Base-by-base conservation (phyloP, 768 basidiomycete species). In the Lenzites betulinus region DNA sequence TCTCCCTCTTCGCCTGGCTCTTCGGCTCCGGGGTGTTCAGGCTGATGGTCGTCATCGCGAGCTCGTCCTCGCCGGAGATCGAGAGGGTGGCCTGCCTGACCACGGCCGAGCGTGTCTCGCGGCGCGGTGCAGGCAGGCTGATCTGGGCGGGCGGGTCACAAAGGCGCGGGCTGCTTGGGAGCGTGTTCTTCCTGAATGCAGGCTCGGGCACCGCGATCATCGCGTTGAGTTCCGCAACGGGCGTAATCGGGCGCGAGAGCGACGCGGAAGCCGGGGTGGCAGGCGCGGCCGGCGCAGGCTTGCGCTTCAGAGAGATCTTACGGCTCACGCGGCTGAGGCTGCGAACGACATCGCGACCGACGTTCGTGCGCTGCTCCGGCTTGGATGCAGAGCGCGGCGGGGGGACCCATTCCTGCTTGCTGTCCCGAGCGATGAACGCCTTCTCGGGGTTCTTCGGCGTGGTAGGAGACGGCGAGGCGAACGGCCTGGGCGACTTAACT, bases 231-330 rank as follows among this genome's bases (percentile, higher is more conserved):
- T 69, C 60, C 6, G 65, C 51, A 12, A 58, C 42, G 9, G 69
- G 65, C 12, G 64, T 64, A 30, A 71, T 68, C 20, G 64, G 51
- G 8, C 63, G 63, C n/a, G 54, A 58, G 51, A 72, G 51, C 28
- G 56, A 22, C 12, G 38, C 56, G 1, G 47, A 20, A 0, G 26
- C 47, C 3, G 28, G 20, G 0, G 36, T 43, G 1, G 39, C 43
- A 1, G 36, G 38, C 5, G 54, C 41, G 12, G 15, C 54, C 15
- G 38, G 47, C 7, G 26, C 47, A 7, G 52, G 41, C 47, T 63
- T 63, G 53, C 62, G 62, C 53, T 63, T 63, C 39, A 63, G 43
- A 0, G 62, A 63, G 33, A 63, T 42, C 11, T 38, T 41, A 2
- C 53, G 57, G 43, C 65, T 46, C 12, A 67, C 59, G 18, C 71